A percentile compares a stretch with the other conserved stretches of the same genome.
phyloP scores from a whole-genome alignment of 805 yeast species.

The Barnettozyma pratensis region DNA sequence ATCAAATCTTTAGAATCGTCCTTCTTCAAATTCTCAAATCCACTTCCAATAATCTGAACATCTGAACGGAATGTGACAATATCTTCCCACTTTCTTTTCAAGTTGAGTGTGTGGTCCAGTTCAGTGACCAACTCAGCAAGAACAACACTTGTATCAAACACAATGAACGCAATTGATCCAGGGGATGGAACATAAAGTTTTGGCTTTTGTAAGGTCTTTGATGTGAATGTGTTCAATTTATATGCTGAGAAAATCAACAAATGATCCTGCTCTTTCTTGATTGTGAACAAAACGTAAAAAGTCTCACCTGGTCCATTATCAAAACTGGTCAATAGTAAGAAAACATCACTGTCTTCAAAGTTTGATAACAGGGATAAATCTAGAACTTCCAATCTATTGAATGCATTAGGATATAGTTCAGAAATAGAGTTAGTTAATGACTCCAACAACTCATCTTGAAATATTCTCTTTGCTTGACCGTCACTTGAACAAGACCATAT shows the following conservation, averaged over 20 bases:
- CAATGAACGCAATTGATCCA: conserved; percentile 53
- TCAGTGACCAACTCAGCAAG: conserved; percentile 53
- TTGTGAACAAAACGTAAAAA: conserved; percentile 46
- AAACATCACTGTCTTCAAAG: conserved; percentile 32
- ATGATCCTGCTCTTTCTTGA: conserved; percentile 46
- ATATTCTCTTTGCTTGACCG: conserved; percentile 35
- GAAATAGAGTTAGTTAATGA: conserved; percentile 36
- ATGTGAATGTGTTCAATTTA: conserved; percentile 47
- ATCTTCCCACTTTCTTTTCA: conserved; percentile 74
- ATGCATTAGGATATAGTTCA: conserved; percentile 48
- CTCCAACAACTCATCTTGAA: conserved; percentile 32
- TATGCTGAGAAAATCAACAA: conserved; percentile 60
- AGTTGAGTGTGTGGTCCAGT: conserved; percentile 27
- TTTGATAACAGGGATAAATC: conserved; percentile 52
- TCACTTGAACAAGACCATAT: conserved; percentile 44
- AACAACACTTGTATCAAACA: conserved; percentile 55
- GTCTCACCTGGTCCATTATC: conserved; percentile 24
- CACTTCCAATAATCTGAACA: conserved; percentile 53
- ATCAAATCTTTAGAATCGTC: conserved; percentile 20
- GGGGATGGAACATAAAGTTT: conserved; percentile 53
- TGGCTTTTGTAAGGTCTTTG: conserved; percentile 35
- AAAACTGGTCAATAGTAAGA: conserved; percentile 42
- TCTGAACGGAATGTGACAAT: conserved; percentile 50
- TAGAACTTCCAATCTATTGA: conserved; percentile 45
- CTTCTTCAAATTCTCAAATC: conserved; percentile 38